Evolutionary conservation across 768 basidiomycete species (phyloP).

Genomic region (Lactifluus rugatus): DNA sequence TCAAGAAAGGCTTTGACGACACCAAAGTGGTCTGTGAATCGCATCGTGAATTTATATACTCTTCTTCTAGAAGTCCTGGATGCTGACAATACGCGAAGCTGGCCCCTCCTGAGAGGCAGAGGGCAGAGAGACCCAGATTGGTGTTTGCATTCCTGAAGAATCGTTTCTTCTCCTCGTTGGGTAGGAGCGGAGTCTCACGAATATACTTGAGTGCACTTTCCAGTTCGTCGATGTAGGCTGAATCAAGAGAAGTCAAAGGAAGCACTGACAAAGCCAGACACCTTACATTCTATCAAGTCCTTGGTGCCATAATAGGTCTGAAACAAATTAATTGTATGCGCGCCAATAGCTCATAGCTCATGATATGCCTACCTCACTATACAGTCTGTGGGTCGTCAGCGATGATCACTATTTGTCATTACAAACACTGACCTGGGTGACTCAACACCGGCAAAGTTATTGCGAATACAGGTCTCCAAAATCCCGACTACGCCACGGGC

Average conservation of each 20-base stretch:
- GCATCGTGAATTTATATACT: neutral
- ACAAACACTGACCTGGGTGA: slow-evolving; percentile 47
- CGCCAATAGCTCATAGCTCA: neutral
- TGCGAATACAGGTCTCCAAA: slow-evolving; percentile 80
- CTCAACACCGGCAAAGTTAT: slow-evolving; percentile 91
- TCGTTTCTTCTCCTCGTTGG: slow-evolving; percentile 78
- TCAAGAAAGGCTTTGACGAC: slow-evolving; percentile 90
- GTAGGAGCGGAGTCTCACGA: slow-evolving; percentile 60
- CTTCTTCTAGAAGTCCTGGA: neutral
- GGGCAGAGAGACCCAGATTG: slow-evolving; percentile 82
- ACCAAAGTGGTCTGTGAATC: slow-evolving; percentile 65
- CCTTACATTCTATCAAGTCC: slow-evolving; percentile 71
- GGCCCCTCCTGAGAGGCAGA: slow-evolving; percentile 95
- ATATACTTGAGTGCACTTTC: slow-evolving; percentile 68
- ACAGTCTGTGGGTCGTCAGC: slow-evolving; percentile 43
- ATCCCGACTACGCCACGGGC: slow-evolving; percentile 81
- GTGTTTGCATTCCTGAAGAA: slow-evolving; percentile 88
- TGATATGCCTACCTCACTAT: slow-evolving; percentile 57
- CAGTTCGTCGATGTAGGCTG: slow-evolving; percentile 76
- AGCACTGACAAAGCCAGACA: slow-evolving; percentile 7
- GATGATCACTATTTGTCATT: slow-evolving; percentile 3
- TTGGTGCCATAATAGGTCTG: slow-evolving; percentile 93
- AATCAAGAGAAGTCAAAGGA: neutral
- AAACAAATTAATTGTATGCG: slow-evolving; percentile 5
- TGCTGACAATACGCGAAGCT: slow-evolving; percentile 87